Percentiles rank a stretch among this genome's conserved stretches.
These are phyloP conservation scores for Scutellaria minor DNA, from an alignment of 257 asterid genomes.

Conservation along the genomic window DNA sequence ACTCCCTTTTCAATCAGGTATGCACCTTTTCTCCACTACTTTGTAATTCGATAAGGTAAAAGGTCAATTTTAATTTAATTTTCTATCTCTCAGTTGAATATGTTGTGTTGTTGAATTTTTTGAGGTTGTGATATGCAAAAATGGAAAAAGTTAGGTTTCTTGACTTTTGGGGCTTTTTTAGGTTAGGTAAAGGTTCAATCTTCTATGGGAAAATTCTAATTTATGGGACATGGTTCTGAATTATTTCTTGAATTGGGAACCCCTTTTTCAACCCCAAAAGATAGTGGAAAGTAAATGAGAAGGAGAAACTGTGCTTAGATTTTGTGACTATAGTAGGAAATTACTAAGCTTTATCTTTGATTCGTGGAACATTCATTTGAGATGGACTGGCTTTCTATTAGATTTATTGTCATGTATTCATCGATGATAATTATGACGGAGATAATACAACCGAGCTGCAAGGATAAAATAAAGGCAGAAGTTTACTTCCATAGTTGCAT, in stretches of 20 bases:
- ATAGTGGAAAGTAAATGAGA: too few species aligned
- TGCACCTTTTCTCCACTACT: background rate
- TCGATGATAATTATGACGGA: background rate
- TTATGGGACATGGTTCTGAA: slow-evolving; percentile 1
- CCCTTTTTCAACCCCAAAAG: background rate
- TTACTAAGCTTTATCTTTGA: background rate
- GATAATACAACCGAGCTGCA: background rate
- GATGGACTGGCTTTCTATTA: slow-evolving; percentile 1
- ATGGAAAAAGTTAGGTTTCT: too few species aligned
- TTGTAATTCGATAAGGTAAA: background rate
- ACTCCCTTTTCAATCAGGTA: slow-evolving; percentile 42
- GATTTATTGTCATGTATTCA: background rate
- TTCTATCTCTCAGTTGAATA: background rate
- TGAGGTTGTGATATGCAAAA: background rate
- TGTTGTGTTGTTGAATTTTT: slow-evolving; percentile 8
- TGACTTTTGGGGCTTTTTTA: slow-evolving; percentile 1
- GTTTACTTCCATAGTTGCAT: too few species aligned
- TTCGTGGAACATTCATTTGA: background rate
- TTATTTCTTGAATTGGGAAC: background rate
- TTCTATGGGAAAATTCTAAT: background rate
- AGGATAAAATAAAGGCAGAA: background rate
- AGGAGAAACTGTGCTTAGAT: background rate
- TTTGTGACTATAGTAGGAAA: background rate
- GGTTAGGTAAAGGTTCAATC: background rate
- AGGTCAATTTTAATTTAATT: slow-evolving; percentile 7